Percentiles rank a stretch among this genome's conserved stretches.
These are phyloP conservation scores for Kingdonia uniflora DNA, from an alignment of 164 flowering plant species.

Conservation along the genomic window DNA sequence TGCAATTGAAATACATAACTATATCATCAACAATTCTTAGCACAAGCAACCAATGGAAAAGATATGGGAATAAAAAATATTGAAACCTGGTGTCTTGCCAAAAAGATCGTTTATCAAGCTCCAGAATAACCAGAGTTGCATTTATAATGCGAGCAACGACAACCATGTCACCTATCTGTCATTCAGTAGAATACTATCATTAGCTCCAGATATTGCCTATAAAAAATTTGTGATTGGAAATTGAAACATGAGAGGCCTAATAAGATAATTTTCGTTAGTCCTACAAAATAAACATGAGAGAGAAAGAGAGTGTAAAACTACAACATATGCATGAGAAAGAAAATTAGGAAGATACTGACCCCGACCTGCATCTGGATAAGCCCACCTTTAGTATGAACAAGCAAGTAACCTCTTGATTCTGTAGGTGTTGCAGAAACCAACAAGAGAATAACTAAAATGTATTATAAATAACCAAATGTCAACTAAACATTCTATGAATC, in stretches of 20 bases:
- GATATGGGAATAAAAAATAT: neutral
- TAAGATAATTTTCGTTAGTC: neutral
- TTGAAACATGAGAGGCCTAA: neutral
- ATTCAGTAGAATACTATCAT: conserved; percentile 4
- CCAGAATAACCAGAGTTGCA: conserved; percentile 92
- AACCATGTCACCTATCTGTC: conserved; percentile 96
- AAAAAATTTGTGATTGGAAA: too few relatives aligned
- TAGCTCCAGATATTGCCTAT: neutral
- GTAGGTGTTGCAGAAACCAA: conserved; percentile 45
- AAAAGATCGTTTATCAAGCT: conserved; percentile 85
- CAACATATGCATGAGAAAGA: too few relatives aligned
- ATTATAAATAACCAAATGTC: too few relatives aligned
- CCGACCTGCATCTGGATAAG: conserved; percentile 99
- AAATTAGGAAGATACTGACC: conserved; percentile 60
- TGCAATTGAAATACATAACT: conserved; percentile 26
- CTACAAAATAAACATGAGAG: neutral
- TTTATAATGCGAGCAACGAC: conserved; percentile 90
- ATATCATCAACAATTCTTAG: too few relatives aligned
- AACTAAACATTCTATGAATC: neutral
- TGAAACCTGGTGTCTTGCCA: conserved; percentile 89
- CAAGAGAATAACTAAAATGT: neutral
- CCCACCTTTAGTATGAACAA: conserved; percentile 92
- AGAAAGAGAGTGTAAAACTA: conserved; percentile 7
- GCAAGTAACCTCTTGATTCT: conserved; percentile 65
- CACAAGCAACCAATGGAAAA: neutral